Base-by-base conservation (phyloP, 352 stramenopile species). In the Phytophthora quininea region DNA sequence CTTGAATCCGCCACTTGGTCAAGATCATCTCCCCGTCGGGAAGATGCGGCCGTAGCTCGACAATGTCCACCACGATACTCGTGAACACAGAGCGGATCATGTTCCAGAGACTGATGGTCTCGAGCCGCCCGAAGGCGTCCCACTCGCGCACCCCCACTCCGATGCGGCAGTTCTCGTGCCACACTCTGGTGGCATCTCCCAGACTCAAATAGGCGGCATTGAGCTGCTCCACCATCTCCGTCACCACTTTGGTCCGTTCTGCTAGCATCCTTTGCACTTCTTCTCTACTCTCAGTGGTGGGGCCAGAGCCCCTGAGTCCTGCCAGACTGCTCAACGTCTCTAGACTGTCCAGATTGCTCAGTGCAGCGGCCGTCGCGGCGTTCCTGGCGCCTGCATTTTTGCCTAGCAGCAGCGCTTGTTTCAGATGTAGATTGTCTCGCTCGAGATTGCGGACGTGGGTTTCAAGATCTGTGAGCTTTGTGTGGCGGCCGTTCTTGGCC, bases 1-100 rank as follows among this genome's bases (percentile, higher is more conserved):
- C 85, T 63, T 93, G 85, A 31, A 93, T 82, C 15, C 85, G 83
- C 85, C 85, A 93, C 73, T 93, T 93, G 55, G 85, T 93, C 55
- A 93, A 56, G 29, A 93, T 91, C 83, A 93, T 93, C 65, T 92
- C 85, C 33, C 83, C 85, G 51, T 93, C 85, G 0, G 85, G 77
- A 3, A 93, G 59, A 62, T 92, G 85, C 42, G 85, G 85, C 2
- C 85, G 83, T 31, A 92, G 77, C 73, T 93, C 85, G 27, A 93
- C 82, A 64, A 92, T 90, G 64, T 93, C 85, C 31, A 93, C 82
- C 5, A 82, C 78, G 58, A 93, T 87, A 53, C 70, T 91, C 27
- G 80, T 79, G 61, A 93, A 92, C 38, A 93, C 77, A 1, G 79
- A 93, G 64, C 85, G 85, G 62, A 93, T 91, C 74, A 93, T 82